phyloP scores from a whole-genome alignment of 768 basidiomycete genomes.

The Boletus subparvulus region DNA sequence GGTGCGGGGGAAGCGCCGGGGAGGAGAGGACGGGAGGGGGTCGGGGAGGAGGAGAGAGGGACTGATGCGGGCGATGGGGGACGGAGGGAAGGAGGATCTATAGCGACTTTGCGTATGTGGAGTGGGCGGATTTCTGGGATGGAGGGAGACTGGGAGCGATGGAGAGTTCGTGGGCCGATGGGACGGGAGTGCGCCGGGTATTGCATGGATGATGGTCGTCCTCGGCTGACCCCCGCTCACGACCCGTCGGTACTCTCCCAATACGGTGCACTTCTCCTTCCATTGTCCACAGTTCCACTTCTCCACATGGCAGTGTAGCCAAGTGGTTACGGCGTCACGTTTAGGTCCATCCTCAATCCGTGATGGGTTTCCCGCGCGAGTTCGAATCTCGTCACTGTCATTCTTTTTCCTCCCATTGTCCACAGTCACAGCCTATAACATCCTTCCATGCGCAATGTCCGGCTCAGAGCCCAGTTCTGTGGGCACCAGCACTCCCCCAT shows the following conservation, averaged over 20 bases:
- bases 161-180: constrained; percentile 49
- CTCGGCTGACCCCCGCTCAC: background rate
- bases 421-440: constrained; percentile 8
- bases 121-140: constrained; percentile 40
- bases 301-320: constrained; percentile 48
- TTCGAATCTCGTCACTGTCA: constrained; percentile 63
- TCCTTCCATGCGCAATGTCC: constrained; percentile 14
- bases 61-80: constrained; percentile 32
- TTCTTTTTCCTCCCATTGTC: constrained; percentile 15
- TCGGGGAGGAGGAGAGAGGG: constrained; percentile 31
- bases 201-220: constrained; percentile 19
- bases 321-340: constrained; percentile 63
- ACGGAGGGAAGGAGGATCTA: constrained; percentile 27
- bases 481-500: constrained; percentile 18
- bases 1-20: constrained; percentile 26
- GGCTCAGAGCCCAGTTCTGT: constrained; percentile 11
- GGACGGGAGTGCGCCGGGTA: constrained; percentile 33
- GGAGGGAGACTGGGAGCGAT: constrained; percentile 44
- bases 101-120: constrained; percentile 38
- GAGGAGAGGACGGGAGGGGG: constrained; percentile 32
- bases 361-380: constrained; percentile 60
- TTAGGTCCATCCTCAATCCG: constrained; percentile 46
- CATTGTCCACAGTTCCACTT: rapidly evolving
- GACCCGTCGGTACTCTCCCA: constrained; percentile 9
- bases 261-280: background rate